phyloP scores from a whole-genome alignment of 1,284 basidiomycete genomes.

The Cryptococcus sp. region DNA sequence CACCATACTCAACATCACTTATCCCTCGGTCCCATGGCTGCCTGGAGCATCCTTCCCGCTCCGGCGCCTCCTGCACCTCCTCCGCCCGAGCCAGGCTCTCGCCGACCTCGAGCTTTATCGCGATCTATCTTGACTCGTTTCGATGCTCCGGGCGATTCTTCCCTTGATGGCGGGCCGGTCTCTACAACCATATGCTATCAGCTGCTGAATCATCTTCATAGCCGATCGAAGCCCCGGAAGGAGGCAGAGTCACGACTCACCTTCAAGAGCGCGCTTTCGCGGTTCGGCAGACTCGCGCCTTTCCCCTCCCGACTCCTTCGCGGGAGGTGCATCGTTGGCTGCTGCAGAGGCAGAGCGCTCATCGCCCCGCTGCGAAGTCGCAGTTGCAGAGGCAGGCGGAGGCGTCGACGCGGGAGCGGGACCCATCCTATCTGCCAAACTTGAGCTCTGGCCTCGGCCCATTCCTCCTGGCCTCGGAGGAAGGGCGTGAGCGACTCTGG shows the following conservation, averaged over 20 bases:
- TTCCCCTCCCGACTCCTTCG: neutral
- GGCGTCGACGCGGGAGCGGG: slow-evolving; percentile 6
- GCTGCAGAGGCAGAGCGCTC: neutral
- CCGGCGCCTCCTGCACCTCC: slow-evolving; percentile 1
- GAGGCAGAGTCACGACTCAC: slow-evolving; percentile 15
- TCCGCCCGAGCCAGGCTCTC: neutral
- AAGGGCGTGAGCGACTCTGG: slow-evolving; percentile 17
- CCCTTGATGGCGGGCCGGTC: slow-evolving; percentile 15
- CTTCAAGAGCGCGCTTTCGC: slow-evolving; percentile 35
- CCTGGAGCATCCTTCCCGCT: slow-evolving; percentile 16
- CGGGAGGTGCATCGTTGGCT: neutral
- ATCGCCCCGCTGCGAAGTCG: neutral
- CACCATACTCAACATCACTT: slow-evolving; percentile 4
- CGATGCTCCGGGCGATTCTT: slow-evolving; percentile 30
- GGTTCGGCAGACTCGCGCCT: slow-evolving; percentile 12
- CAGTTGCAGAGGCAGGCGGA: slow-evolving; percentile 7
- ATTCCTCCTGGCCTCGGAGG: slow-evolving; percentile 15
- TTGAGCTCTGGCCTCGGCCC: slow-evolving; percentile 1
- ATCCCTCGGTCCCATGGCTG: slow-evolving; percentile 17
- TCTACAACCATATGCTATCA: slow-evolving; percentile 1
- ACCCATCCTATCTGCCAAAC: slow-evolving; percentile 22
- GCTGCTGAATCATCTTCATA: neutral
- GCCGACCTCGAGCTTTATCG: slow-evolving; percentile 20
- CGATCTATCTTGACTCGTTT: slow-evolving; percentile 36
- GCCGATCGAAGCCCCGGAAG: neutral